Base-by-base conservation (phyloP, 768 basidiomycete species). In the Termitomyces sp. region DNA sequence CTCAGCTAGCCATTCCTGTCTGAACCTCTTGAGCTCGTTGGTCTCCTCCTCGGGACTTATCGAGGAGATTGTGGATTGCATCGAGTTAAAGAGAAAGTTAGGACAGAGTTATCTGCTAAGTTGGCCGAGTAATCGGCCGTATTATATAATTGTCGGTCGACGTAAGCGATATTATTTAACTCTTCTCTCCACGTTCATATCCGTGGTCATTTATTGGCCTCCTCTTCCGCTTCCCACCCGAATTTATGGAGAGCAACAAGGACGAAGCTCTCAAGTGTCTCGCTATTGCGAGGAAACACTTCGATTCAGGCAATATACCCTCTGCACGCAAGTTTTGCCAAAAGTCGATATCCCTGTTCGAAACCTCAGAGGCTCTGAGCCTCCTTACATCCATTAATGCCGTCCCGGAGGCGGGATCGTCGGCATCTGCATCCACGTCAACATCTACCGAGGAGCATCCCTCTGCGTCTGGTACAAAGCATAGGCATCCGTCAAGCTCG, bases 261-360 rank as follows among this genome's bases (percentile, higher is more conserved):
- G 94, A 96, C 70, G 94, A 96, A 74, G 94, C 94, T 40, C 72
- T 89, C 60, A 86, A 89, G 67, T 93, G 92, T 70, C 82, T 96
- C 55, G 71, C 76, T 52, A 92, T 97, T 64, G 89, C 95, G 3
- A 85, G 86, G 69, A 84, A 84, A 68, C 87, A 95, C 72, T 80
- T 84, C 63, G 83, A 87, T 57, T 78, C 85, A 49, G 86, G 84
- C 52, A 93, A 96, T 72, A 76, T 86, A 58, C 63, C 87, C 47
- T 86, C 90, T 2, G 94, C 96, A 1, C 85, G 88, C 70, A 93
- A 92, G 72, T 96, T 98, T 78, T 89, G 87, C 63, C 85, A 88
- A 73, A 98, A 98, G 75, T 93, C 91, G 11, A 84, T 94, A 62
- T 78, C 87, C 6, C 81, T 98, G 48, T 94, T 90, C 73, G 79